These are phyloP conservation scores for Penicillium freii DNA, from an alignment of 2,329 filamentous ascomycete species.

Conservation along the genomic window DNA sequence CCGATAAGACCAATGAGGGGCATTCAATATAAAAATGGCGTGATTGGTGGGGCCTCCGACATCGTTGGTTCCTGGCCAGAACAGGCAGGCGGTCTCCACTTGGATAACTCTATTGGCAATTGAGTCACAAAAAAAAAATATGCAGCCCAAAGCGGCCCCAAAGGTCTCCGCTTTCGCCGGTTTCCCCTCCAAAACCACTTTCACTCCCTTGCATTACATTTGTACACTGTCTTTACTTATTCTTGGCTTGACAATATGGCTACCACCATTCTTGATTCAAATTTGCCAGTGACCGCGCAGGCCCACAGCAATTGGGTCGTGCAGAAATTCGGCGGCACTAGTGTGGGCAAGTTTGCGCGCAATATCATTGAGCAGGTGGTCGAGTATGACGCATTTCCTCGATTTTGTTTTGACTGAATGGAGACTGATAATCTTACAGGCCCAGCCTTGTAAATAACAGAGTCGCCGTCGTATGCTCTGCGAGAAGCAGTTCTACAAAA, in stretches of 20 bases:
- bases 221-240: constrained; percentile 20
- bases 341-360: constrained; percentile 86
- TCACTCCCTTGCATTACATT: constrained; percentile 16
- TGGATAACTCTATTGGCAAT: constrained; percentile 10
- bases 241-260: constrained; percentile 2
- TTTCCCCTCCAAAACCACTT: constrained; percentile 5
- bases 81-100: constrained; percentile 15
- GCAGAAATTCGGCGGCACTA: constrained; percentile 94
- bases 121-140: constrained; percentile 10
- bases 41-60: constrained; percentile 25
- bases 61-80: constrained; percentile 17
- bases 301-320: constrained; percentile 67
- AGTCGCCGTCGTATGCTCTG: constrained; percentile 92
- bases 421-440: constrained; percentile 38
- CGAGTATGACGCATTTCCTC: constrained; percentile 43
- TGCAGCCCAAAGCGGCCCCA: constrained; percentile 17
- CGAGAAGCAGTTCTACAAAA: constrained; percentile 91
- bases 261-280: constrained; percentile 7
- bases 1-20: background rate
- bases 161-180: constrained; percentile 26
- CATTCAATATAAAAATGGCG: constrained; percentile 9
- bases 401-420: background rate
- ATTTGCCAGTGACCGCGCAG: constrained; percentile 8
- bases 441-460: constrained; percentile 64
- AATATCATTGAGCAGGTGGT: constrained; percentile 73